These are phyloP conservation scores for Thalassiosira exigua DNA, from an alignment of 352 stramenopile species.

Conservation along the genomic window DNA sequence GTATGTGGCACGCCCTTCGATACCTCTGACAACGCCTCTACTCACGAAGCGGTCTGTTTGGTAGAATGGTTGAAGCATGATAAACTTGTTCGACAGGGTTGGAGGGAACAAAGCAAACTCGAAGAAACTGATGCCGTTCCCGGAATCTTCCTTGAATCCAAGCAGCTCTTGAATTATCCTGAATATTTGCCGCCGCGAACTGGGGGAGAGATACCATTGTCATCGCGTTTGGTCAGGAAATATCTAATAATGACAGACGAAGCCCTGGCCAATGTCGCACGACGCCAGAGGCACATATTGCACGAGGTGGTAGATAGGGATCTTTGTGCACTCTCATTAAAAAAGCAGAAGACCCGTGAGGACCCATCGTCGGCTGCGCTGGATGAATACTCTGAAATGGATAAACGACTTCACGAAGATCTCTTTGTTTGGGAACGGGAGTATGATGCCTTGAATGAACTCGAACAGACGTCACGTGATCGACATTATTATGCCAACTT, in stretches of 20 bases:
- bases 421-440: slow-evolving; percentile 47
- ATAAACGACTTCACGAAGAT: slow-evolving; percentile 23
- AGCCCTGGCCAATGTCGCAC: slow-evolving; percentile 58
- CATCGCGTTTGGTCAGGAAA: slow-evolving; percentile 42
- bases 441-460: slow-evolving; percentile 70
- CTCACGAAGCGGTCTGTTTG: slow-evolving; percentile 60
- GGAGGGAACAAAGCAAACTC: slow-evolving; percentile 10
- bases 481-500: slow-evolving; percentile 74
- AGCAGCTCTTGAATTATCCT: slow-evolving; percentile 5
- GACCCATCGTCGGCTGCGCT: neutral
- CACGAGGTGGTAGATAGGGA: slow-evolving; percentile 17
- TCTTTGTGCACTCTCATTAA: slow-evolving; percentile 7
- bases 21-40: slow-evolving; percentile 51
- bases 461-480: slow-evolving; percentile 62
- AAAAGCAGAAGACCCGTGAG: slow-evolving; percentile 19
- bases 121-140: slow-evolving; percentile 1
- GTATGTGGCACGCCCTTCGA: slow-evolving; percentile 71
- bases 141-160: slow-evolving; percentile 5
- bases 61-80: slow-evolving; percentile 45
- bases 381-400: neutral
- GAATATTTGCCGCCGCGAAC: slow-evolving; percentile 34
- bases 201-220: slow-evolving; percentile 41
- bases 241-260: slow-evolving; percentile 76
- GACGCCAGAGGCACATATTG: slow-evolving; percentile 35
- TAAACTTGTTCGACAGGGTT: slow-evolving; percentile 5